Conservation (phyloP, 2,329 filamentous ascomycete genomes). For the Pseudogymnoascus verrucosus region DNA sequence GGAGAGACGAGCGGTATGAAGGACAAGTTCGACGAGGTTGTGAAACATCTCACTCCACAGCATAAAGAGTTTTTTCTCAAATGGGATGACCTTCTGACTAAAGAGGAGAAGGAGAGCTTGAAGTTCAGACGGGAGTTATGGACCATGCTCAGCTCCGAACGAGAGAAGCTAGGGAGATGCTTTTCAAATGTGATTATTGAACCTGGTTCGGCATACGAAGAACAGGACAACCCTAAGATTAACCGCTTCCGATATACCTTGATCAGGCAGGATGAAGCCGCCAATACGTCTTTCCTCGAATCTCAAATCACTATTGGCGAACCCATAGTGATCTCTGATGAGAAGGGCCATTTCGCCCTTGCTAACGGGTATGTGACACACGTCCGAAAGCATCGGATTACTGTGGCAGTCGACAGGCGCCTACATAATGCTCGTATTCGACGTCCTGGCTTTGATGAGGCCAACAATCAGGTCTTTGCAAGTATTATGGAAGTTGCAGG, state of each 20-base stretch:
- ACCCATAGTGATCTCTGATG: conserved; percentile 92
- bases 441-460: conserved; percentile 65
- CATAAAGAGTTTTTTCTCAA: conserved; percentile 85
- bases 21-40: conserved; percentile 72
- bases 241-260: conserved; percentile 87
- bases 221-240: conserved; percentile 67
- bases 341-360: conserved; percentile 88
- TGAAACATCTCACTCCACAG: conserved; percentile 64
- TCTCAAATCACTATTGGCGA: conserved; percentile 83
- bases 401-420: conserved; percentile 81
- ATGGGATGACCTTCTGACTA: conserved; percentile 88
- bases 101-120: conserved; percentile 85
- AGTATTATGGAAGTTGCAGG: conserved; percentile 81
- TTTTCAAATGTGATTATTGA: conserved; percentile 83
- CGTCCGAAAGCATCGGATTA: conserved; percentile 67
- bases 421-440: conserved; percentile 79
- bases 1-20: conserved; percentile 74
- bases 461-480: conserved; percentile 74
- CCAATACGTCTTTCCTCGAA: conserved; percentile 77
- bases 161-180: conserved; percentile 81
- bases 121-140: conserved; percentile 85
- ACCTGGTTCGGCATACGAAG: conserved; percentile 64
- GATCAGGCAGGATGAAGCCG: conserved; percentile 53
- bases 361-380: conserved; percentile 85
- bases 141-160: conserved; percentile 87